These are phyloP conservation scores for Neonectria hederae DNA, from an alignment of 2,329 filamentous ascomycete species.

Conservation along the genomic window DNA sequence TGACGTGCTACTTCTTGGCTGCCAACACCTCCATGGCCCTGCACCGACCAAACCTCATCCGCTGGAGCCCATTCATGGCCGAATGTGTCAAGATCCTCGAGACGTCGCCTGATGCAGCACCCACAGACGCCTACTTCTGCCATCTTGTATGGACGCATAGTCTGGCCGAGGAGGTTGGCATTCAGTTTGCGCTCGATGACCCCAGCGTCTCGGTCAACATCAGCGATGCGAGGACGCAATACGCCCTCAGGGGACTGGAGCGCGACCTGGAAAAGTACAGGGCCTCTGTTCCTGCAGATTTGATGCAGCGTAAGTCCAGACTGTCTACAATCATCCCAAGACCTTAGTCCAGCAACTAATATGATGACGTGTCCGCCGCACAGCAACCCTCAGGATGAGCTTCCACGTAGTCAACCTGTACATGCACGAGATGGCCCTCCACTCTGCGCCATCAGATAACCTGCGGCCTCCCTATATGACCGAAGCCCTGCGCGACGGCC, in stretches of 20 bases:
- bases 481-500: conserved; percentile 55
- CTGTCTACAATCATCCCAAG: not conserved
- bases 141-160: conserved; percentile 68
- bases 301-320: conserved; percentile 64
- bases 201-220: conserved; percentile 63
- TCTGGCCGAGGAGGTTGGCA: conserved; percentile 73
- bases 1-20: conserved; percentile 67
- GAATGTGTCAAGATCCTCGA: conserved; percentile 67
- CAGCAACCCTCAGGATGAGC: conserved; percentile 70
- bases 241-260: conserved; percentile 72
- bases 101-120: conserved; percentile 62
- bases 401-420: conserved; percentile 75
- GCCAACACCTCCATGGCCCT: conserved; percentile 69
- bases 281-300: conserved; percentile 60
- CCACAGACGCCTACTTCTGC: conserved; percentile 66
- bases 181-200: conserved; percentile 75
- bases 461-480: conserved; percentile 58
- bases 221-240: conserved; percentile 70
- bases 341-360: not conserved
- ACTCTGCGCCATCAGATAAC: conserved; percentile 69
- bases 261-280: conserved; percentile 70
- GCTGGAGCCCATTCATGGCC: conserved; percentile 68
- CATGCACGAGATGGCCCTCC: conserved; percentile 79
- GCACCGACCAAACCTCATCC: conserved; percentile 67
- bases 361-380: not conserved